Conservation (phyloP, 352 stramenopile genomes). For the Globisporangium canariense region DNA sequence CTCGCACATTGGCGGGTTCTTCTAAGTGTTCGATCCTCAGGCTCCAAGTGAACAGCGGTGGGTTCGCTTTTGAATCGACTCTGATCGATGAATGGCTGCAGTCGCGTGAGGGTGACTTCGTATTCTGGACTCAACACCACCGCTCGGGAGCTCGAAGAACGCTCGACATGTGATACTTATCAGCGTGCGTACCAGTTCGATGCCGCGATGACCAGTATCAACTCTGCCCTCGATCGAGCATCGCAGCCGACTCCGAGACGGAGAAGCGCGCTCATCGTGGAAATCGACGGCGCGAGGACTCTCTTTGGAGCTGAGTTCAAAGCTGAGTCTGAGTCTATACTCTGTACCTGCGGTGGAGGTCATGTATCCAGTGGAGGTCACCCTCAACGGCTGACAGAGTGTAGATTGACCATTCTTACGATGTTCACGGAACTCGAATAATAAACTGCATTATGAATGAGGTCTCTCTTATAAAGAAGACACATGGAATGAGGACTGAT, state of each 20-base stretch:
- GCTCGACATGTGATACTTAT: neutral
- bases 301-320: too few relatives aligned
- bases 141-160: neutral
- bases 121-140: neutral
- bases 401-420: neutral
- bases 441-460: neutral
- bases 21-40: neutral
- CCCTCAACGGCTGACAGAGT: neutral
- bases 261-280: neutral
- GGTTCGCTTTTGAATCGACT: neutral
- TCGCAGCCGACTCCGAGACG: neutral
- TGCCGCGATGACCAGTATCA: neutral
- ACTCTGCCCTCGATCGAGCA: neutral
- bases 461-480: neutral
- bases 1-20: neutral
- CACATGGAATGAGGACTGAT: neutral
- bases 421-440: neutral
- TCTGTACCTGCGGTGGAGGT: neutral
- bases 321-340: too few relatives aligned
- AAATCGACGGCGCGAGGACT: neutral
- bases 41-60: neutral
- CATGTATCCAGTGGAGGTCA: neutral
- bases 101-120: neutral
- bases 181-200: neutral
- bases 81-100: neutral